Conservation (phyloP, 176 grass and related monocot species). For the Cymbopogon citratus region DNA sequence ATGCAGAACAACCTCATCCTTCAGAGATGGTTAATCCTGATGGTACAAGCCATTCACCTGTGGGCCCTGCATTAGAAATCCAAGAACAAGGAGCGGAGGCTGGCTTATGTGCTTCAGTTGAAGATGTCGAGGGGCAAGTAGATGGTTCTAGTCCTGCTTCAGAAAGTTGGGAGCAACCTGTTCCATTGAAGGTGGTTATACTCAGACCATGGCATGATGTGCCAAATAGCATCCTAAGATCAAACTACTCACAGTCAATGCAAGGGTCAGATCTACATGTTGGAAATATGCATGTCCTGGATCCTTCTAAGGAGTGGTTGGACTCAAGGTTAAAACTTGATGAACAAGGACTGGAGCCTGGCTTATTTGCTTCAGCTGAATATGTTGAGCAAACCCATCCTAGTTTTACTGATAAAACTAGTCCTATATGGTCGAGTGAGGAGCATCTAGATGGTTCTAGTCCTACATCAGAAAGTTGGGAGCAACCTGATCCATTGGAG, state of each 20-base stretch:
- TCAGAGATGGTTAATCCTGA: not conserved
- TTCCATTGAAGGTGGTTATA: not conserved
- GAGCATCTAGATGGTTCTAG: not conserved
- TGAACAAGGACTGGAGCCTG: not conserved
- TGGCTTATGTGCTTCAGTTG: not conserved
- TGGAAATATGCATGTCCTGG: not conserved
- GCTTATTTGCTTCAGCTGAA: not conserved
- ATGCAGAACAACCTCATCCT: not conserved
- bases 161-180: not conserved
- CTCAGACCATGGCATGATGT: not conserved
- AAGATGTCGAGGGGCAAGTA: not conserved
- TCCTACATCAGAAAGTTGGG: not conserved
- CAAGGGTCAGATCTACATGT: not conserved
- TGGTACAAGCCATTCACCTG: slow-evolving; percentile 6
- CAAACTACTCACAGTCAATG: not conserved
- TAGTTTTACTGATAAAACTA: not conserved
- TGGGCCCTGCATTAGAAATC: not conserved
- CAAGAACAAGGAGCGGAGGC: not conserved
- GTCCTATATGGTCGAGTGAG: not conserved
- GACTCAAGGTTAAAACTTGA: not conserved
- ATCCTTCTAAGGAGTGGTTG: not conserved
- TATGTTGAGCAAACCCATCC: not conserved
- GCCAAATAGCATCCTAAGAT: not conserved
- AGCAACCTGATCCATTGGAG: not conserved
- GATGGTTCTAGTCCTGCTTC: not conserved